Evolutionary conservation across 2,329 filamentous ascomycete genomes (phyloP), one percentile per base, ranked within the genome.

Genomic region (Tolypocladium inflatum): DNA sequence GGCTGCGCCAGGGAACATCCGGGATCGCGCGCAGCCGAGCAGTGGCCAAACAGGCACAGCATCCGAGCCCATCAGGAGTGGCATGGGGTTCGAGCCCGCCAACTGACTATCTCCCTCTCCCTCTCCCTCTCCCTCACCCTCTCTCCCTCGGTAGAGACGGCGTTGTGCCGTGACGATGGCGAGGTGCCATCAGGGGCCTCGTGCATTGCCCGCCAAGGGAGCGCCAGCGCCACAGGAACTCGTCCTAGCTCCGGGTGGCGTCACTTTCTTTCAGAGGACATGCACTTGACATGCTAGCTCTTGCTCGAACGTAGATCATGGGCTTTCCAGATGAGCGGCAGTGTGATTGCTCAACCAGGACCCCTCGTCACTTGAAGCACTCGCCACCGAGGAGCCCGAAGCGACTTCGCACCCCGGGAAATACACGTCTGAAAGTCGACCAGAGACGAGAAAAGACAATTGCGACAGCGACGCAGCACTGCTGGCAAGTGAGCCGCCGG

Each of bases 401-500:
- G 30, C 19, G 48, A 21, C n/a, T 37, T 52, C 2, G 30, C 48
- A 21, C 19, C 7, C 48, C 10, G 8, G 13, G 48, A 13, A 30
- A 37, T 6, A 4, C 19, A 52, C 8, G 30, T 5, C 45, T 1
- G 10, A 3, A 6, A 35, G 30, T n/a, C 19, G 30, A 37, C 13
- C 4, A 35, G 30, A 35, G 21, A 26, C 30, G 19, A 11, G n/a
- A 21, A n/a, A n/a, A 42, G 9, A 3, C 7, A 21, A 21, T 4
- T 21, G 7, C 41, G 19, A 42, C 19, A 11, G 41, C 41, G 19
- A 42, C 41, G 10, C 19, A 11, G 6, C 13, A 39, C 38, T 17
- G 13, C 13, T 39, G 30, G 6, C 38, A 39, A 19, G 38, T 8
- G 38, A 42, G 57, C 57, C 57, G 55, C 54, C 59, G 57, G 59